Percentiles rank a stretch among this genome's conserved stretches.
Evolutionary conservation across 2,329 filamentous ascomycete species (phyloP).

Genomic region (Pseudogymnoascus sp.): DNA sequence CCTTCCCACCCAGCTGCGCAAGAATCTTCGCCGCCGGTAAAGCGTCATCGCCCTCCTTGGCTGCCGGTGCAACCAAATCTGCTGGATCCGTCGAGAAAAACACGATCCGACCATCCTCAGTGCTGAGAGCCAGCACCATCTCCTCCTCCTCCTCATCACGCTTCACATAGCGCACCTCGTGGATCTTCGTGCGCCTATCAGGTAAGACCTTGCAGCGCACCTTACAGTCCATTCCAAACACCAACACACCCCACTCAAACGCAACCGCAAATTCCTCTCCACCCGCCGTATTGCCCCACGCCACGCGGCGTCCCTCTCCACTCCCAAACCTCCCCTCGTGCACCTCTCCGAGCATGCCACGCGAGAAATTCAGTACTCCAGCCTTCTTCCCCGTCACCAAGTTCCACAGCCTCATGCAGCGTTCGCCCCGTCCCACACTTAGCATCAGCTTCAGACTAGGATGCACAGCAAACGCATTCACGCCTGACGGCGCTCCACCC

Average conservation of each 20-base stretch:
- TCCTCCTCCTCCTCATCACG: conserved; percentile 39
- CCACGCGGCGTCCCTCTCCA: conserved; percentile 74
- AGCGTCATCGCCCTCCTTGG: conserved; percentile 32
- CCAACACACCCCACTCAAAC: conserved; percentile 76
- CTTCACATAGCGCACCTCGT: conserved; percentile 67
- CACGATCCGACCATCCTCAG: conserved; percentile 80
- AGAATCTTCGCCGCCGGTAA: conserved; percentile 56
- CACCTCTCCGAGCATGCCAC: conserved; percentile 61
- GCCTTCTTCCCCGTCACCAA: conserved; percentile 93
- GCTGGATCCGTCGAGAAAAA: conserved; percentile 64
- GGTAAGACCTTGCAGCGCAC: conserved; percentile 67
- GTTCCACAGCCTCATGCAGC: conserved; percentile 91
- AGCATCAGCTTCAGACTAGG: conserved; percentile 96
- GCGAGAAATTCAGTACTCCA: conserved; percentile 77
- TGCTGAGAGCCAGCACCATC: conserved; percentile 65
- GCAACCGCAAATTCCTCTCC: conserved; percentile 81
- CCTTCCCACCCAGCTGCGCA: conserved; percentile 70
- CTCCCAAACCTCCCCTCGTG: conserved; percentile 69
- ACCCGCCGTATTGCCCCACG: conserved; percentile 66
- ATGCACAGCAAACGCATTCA: conserved; percentile 93
- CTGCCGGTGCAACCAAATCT: conserved; percentile 32
- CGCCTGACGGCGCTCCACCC: conserved; percentile 72
- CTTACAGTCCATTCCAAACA: conserved; percentile 83
- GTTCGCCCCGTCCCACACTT: conserved; percentile 81
- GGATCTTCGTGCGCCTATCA: conserved; percentile 65